These are phyloP conservation scores for Rhododendron ovatum DNA, from an alignment of 148 eudicot species.

Conservation along the genomic window DNA sequence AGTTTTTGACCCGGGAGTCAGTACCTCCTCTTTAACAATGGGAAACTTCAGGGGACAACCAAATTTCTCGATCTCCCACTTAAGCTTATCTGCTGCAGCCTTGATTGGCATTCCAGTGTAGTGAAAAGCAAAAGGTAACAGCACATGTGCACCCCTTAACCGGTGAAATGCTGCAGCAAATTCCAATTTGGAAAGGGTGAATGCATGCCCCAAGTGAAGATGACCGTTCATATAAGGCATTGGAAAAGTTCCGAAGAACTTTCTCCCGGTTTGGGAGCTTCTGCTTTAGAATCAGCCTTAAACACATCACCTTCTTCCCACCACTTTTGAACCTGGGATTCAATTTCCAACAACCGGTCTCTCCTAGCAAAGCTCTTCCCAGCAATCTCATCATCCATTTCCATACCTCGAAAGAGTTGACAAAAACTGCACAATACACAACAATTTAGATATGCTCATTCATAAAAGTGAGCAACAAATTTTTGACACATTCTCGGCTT, in stretches of 20 bases:
- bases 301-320: constrained; percentile 67
- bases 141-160: constrained; percentile 72
- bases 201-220: constrained; percentile 87
- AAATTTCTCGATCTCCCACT: constrained; percentile 59
- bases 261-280: constrained; percentile 62
- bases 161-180: constrained; percentile 85
- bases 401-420: constrained; percentile 16
- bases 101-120: constrained; percentile 95
- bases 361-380: constrained; percentile 70
- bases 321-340: constrained; percentile 46
- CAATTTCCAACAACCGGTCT: constrained; percentile 65
- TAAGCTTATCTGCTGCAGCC: constrained; percentile 85
- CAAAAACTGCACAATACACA: constrained; percentile 33
- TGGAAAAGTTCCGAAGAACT: constrained; percentile 85
- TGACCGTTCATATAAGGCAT: constrained; percentile 91
- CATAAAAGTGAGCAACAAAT: no score
- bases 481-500: no score
- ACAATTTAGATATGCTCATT: background rate
- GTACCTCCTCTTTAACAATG: constrained; percentile 36
- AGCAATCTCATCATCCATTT: constrained; percentile 36
- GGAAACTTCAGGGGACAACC: constrained; percentile 81
- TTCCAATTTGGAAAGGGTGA: constrained; percentile 82
- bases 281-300: constrained; percentile 45
- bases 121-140: constrained; percentile 86
- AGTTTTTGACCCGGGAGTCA: no score